Evolutionary conservation across 768 basidiomycete genomes (phyloP).

Genomic region (Rhizopogon vinicolor): DNA sequence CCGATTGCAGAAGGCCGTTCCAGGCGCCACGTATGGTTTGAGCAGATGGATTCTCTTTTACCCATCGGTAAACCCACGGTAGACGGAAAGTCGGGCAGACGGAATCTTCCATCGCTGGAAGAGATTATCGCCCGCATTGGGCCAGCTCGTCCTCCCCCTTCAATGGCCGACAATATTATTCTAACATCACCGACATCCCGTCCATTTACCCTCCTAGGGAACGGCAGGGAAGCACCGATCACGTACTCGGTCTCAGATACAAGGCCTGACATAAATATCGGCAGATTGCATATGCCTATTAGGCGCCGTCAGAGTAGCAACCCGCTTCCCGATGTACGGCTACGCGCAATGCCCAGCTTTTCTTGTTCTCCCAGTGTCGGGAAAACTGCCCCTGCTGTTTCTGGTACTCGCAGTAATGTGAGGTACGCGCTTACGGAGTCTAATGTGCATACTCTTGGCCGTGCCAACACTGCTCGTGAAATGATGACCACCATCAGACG

Average conservation of each 20-base stretch:
- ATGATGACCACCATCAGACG: slow-evolving; percentile 65
- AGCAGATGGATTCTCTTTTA: slow-evolving; percentile 60
- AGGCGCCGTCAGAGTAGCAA: slow-evolving; percentile 20
- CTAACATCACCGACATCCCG: slow-evolving; percentile 10
- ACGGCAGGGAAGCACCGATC: slow-evolving; percentile 6
- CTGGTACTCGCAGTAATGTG: slow-evolving; percentile 38
- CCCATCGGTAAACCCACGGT: slow-evolving; percentile 22
- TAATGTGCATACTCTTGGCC: slow-evolving; percentile 48
- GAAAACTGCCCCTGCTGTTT: slow-evolving; percentile 45
- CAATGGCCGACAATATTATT: neutral
- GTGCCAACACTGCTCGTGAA: slow-evolving; percentile 52
- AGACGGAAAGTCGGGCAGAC: slow-evolving; percentile 9
- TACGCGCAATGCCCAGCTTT: slow-evolving; percentile 23
- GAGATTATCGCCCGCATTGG: slow-evolving; percentile 67
- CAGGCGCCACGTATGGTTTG: slow-evolving; percentile 40
- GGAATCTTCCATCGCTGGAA: slow-evolving; percentile 62
- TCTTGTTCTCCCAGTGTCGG: slow-evolving; percentile 39
- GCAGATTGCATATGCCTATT: slow-evolving; percentile 39
- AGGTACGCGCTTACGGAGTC: slow-evolving; percentile 47
- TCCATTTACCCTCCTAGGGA: slow-evolving; percentile 30
- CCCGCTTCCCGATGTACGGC: slow-evolving; percentile 2
- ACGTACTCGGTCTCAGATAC: slow-evolving; percentile 12
- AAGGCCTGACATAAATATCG: slow-evolving; percentile 26
- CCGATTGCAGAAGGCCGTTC: neutral
- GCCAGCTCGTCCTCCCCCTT: neutral